Evolutionary conservation across 495 filamentous ascomycete species (phyloP), one percentile per base, ranked within the genome.

Genomic region (Neurospora sp.): DNA sequence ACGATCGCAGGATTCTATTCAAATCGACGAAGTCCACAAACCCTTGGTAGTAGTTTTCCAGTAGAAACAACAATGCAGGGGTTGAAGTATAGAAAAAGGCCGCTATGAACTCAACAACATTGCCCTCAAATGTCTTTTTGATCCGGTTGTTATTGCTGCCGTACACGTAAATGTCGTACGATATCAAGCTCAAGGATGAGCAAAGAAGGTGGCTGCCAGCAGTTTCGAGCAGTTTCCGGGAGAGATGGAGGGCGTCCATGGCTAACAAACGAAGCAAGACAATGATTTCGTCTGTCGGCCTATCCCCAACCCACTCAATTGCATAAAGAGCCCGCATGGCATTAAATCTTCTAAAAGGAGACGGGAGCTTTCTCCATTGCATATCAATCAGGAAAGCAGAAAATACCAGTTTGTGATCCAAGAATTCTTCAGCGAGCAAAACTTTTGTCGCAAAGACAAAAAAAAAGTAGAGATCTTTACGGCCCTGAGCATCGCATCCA

Each of bases 401-500:
- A 0, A 9, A 45, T 20, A 9, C 42, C 8, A 45, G 8, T 3
- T 1, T n/a, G 3, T 3, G 18, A 20, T 45, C 18, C 42, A 45
- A 20, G 18, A 8, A 20, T 4, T 45, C 42, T 9, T 45, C 18
- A 18, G 0, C 2, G 7, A 3, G 42, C 42, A 44, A 44, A 3
- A 44, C 6, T 0, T 7, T 5, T 35, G 2, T 0, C 35, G 0
- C 41, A 18, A 44, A n/a, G 16, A 0, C 1, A 0, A 3, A 7
- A 22, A 10, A 4, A 10, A 4, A 3, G 3, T 1, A 2, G n/a
- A 47, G 0, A 3, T 44, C 2, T 2, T 9, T 2, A 3, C 3
- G 0, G 3, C n/a, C 8, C 0, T 4, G 0, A 10, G 2, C 8
- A 22, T 22, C 8, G 45, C 9, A 0, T 53, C 9, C 16, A 18